Conservation (phyloP, 2,329 filamentous ascomycete genomes). For the Pestalotiopsis sp. region DNA sequence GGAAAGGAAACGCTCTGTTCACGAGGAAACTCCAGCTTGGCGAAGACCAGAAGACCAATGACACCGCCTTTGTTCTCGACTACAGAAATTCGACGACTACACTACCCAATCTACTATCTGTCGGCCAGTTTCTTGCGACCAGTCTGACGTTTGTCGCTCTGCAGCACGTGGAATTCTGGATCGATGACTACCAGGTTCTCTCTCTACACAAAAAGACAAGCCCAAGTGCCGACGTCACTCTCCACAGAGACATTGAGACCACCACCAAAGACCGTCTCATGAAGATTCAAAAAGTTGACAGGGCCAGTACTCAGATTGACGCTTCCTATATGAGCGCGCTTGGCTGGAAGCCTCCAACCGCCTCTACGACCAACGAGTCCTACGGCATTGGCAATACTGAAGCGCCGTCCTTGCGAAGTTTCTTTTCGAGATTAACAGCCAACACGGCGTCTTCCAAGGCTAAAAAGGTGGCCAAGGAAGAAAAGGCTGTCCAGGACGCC, state of each 20-base stretch:
- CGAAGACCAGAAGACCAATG: constrained; percentile 60
- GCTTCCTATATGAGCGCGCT: constrained; percentile 86
- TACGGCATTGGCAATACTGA: constrained; percentile 51
- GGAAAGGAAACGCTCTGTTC: constrained; percentile 97
- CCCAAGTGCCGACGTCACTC: constrained; percentile 67
- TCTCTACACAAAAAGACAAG: constrained; percentile 82
- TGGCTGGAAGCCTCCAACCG: constrained; percentile 69
- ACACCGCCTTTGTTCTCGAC: constrained; percentile 93
- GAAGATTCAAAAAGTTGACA: constrained; percentile 78
- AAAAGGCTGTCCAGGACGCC: constrained; percentile 60
- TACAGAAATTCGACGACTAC: constrained; percentile 88
- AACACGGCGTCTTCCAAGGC: constrained; percentile 44
- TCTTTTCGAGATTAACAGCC: constrained; percentile 77
- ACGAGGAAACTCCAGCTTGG: constrained; percentile 81
- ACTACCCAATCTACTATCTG: constrained; percentile 79
- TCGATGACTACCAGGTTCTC: constrained; percentile 84
- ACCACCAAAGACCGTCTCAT: constrained; percentile 86
- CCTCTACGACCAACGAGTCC: constrained; percentile 45
- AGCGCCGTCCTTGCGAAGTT: constrained; percentile 68
- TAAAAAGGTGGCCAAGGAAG: constrained; percentile 60
- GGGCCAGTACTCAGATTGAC: constrained; percentile 89
- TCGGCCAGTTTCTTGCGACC: constrained; percentile 90
- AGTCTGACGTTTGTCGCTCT: constrained; percentile 95
- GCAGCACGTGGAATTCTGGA: constrained; percentile 82
- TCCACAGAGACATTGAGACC: constrained; percentile 79